Evolutionary conservation across 106 monocot species (phyloP), one percentile per base, ranked within the genome.

Genomic region (Acanthochlamys bracteata): DNA sequence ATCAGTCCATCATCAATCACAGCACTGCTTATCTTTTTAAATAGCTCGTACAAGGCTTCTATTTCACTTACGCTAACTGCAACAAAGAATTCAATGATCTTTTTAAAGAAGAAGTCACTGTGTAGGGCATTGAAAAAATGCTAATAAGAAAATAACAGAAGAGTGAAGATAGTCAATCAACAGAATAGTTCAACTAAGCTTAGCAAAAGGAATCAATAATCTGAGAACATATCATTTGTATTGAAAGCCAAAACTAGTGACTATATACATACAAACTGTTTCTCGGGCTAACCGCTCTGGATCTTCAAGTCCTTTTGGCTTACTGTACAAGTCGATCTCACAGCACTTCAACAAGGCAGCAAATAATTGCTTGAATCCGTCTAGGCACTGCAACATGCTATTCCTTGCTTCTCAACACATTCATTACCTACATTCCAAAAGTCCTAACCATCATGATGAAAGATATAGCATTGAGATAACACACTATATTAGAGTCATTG

Each of bases 1-100:
- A 90, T 90, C 82, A 90, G 62, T 7, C 90, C 90, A 70, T 90
- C 90, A 80, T 90, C 85, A 71, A 90, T 80, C 42, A 89, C 89
- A 66, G 89, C 89, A 71, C 84, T 77, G 64, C 89, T 89, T 23
- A 89, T 89, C 76, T 85, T 89, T 66, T 89, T 89, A 61, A 89
- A 89, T 10, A 89, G 71, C 68, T 89, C 89, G 71, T 89, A 89
- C 39, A 89, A 63, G 41, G 89, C 89, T 69, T 89, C 89, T 24
- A 89, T 82, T 67, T 89, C 89, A 76, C 84, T 89, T 52, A 89
- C 89, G 51, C 89, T 84, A 61, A 89, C 89, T 89, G 84, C 60
- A 76, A 39, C 27, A 51, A 41, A 39, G 41, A 39, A 40, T 17
- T 10, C 1, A 7, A 16, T 39, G 6, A 33, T 33, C 1, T 33